phyloP scores from a whole-genome alignment of 2,329 filamentous ascomycete genomes.

The Elsinoe fawcettii region DNA sequence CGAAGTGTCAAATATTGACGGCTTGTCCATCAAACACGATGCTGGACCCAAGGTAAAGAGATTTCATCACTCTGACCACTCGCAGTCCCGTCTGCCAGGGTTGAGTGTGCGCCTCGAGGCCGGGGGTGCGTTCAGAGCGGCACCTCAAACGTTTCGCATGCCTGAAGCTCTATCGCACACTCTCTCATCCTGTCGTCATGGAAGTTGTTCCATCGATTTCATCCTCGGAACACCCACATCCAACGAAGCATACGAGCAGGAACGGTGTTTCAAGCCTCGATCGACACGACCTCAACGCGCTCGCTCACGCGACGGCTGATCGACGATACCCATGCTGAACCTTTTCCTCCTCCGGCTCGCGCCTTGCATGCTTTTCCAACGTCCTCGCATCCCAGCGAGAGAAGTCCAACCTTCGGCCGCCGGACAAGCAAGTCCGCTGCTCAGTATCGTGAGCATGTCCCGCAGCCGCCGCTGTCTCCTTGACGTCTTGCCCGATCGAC shows the following conservation, averaged over 20 bases:
- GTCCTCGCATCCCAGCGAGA: background rate
- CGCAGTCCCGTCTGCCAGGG: background rate
- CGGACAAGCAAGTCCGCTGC: background rate
- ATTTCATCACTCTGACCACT: conserved; percentile 3
- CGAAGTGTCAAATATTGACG: background rate
- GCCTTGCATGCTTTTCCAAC: background rate
- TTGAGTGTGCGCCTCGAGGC: background rate
- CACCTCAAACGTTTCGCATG: background rate
- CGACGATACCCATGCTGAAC: background rate
- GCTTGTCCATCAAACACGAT: conserved; percentile 4
- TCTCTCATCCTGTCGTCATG: conserved; percentile 12
- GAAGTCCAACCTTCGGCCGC: conserved; percentile 4
- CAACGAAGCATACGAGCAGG: background rate
- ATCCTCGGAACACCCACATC: background rate
- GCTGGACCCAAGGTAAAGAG: background rate
- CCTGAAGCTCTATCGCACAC: background rate
- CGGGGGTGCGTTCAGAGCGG: background rate
- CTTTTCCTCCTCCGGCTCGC: background rate
- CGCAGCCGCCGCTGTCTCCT: no score
- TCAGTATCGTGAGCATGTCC: no score
- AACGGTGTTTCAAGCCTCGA: conserved; percentile 7
- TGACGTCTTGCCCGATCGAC: background rate
- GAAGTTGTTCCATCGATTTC: background rate
- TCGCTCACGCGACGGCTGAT: background rate
- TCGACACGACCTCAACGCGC: conserved; percentile 1